Evolutionary conservation across 2,329 filamentous ascomycete genomes (phyloP).

Genomic region (Hymenoscyphus occultus): DNA sequence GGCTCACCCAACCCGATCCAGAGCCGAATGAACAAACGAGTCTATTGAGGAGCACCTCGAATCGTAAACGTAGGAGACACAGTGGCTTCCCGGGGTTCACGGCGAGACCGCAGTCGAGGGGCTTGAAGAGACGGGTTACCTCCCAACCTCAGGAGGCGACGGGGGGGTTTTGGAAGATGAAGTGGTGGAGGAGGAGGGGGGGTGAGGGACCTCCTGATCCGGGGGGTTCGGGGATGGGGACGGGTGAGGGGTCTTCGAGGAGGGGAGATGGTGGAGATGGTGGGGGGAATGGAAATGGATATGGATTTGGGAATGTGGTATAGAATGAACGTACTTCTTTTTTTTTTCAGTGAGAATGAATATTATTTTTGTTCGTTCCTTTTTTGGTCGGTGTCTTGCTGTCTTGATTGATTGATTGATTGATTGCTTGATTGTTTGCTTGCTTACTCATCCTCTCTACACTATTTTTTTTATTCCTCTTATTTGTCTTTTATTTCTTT

Average conservation of each 20-base stretch:
- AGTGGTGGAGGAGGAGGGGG: conserved; percentile 47
- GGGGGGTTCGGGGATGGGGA: conserved; percentile 3
- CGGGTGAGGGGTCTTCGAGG: conserved; percentile 16
- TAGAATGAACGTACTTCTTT: background rate
- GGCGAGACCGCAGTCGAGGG: conserved; percentile 41
- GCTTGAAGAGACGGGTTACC: conserved; percentile 33
- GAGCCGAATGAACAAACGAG: conserved; percentile 30
- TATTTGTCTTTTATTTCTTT: too few species aligned
- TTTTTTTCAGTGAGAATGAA: too few species aligned
- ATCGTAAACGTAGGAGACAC: conserved; percentile 47
- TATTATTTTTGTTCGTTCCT: too few species aligned
- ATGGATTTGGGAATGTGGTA: background rate
- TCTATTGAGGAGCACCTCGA: conserved; percentile 26
- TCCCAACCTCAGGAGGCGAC: conserved; percentile 48
- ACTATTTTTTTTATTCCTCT: too few species aligned
- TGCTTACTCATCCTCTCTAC: too few species aligned
- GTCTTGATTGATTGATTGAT: too few species aligned
- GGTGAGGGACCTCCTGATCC: conserved; percentile 26
- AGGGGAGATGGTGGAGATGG: background rate
- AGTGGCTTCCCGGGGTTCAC: conserved; percentile 62
- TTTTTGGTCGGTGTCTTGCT: too few species aligned
- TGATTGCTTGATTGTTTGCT: too few species aligned
- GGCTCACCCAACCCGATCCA: conserved; percentile 4
- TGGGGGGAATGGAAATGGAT: background rate
- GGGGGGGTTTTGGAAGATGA: conserved; percentile 51